Conservation (phyloP, 2,329 filamentous ascomycete species). For the Elsinoe fawcettii region DNA sequence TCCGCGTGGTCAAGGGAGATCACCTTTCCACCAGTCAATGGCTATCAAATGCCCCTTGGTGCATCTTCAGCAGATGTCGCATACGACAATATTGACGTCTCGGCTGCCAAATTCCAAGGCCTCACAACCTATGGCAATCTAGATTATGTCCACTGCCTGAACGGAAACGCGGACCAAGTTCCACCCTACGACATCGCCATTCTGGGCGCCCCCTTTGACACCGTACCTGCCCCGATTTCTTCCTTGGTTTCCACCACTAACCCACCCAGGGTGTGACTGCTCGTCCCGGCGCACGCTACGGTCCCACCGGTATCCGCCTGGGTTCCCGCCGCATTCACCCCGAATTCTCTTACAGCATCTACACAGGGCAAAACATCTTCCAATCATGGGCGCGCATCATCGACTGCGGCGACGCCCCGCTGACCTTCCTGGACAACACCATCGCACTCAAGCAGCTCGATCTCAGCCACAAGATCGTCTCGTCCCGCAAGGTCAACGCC, state of each 20-base stretch:
- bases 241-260: background rate
- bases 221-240: conserved; percentile 24
- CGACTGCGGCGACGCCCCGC: conserved; percentile 49
- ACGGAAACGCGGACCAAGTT: conserved; percentile 23
- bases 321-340: conserved; percentile 43
- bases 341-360: conserved; percentile 38
- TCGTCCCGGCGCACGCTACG: conserved; percentile 42
- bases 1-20: conserved; percentile 33
- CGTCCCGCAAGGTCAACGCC: conserved; percentile 36
- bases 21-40: conserved; percentile 35
- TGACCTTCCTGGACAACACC: conserved; percentile 44
- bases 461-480: conserved; percentile 43
- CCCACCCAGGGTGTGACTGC: conserved; percentile 4
- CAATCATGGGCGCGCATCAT: conserved; percentile 45
- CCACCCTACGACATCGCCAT: conserved; percentile 42
- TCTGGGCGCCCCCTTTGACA: conserved; percentile 44
- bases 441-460: conserved; percentile 48
- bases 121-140: conserved; percentile 41
- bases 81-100: conserved; percentile 18
- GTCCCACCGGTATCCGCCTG: conserved; percentile 44
- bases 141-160: conserved; percentile 42
- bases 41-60: conserved; percentile 30
- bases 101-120: conserved; percentile 33
- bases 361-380: conserved; percentile 40
- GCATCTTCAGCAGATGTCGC: conserved; percentile 23